A percentile compares a stretch with the other conserved stretches of the same genome.
Evolutionary conservation across 805 yeast species (phyloP).

Genomic region (Starmerella stigmatis): DNA sequence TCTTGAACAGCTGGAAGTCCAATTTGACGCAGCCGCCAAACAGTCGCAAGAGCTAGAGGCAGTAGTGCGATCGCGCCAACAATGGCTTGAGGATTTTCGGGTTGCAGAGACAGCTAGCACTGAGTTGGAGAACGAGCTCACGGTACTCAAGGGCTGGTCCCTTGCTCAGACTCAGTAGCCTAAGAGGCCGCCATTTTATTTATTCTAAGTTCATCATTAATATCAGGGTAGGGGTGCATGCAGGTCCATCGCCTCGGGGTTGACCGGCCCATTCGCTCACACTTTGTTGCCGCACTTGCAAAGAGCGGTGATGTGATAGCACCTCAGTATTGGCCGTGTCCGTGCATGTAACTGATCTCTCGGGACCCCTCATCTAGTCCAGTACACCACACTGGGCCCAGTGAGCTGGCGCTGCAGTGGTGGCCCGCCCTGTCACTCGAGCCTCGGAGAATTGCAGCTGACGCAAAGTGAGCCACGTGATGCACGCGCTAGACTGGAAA

Average conservation of each 20-base stretch:
- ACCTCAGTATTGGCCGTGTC: too few relatives aligned
- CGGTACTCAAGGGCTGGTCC: neutral
- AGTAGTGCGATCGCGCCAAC: conserved; percentile 1
- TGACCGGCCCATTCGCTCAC: neutral
- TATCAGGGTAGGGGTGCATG: too few relatives aligned
- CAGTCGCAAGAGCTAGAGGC: neutral
- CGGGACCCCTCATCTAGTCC: too few relatives aligned
- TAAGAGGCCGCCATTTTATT: neutral
- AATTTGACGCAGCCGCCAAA: neutral
- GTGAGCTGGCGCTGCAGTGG: too few relatives aligned
- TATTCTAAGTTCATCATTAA: too few relatives aligned
- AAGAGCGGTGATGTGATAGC: neutral
- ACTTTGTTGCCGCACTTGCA: neutral
- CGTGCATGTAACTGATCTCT: too few relatives aligned
- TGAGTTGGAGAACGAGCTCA: conserved; percentile 1
- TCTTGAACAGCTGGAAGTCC: neutral
- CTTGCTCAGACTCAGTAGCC: neutral
- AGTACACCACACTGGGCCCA: too few relatives aligned
- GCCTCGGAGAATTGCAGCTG: neutral
- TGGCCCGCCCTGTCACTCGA: neutral
- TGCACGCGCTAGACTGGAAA: neutral
- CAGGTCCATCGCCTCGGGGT: too few relatives aligned
- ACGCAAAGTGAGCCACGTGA: neutral
- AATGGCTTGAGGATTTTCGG: conserved; percentile 3
- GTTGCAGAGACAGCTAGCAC: neutral